Conservation (phyloP, 202 grass and related monocot species). For the Alloteropsis angusta region DNA sequence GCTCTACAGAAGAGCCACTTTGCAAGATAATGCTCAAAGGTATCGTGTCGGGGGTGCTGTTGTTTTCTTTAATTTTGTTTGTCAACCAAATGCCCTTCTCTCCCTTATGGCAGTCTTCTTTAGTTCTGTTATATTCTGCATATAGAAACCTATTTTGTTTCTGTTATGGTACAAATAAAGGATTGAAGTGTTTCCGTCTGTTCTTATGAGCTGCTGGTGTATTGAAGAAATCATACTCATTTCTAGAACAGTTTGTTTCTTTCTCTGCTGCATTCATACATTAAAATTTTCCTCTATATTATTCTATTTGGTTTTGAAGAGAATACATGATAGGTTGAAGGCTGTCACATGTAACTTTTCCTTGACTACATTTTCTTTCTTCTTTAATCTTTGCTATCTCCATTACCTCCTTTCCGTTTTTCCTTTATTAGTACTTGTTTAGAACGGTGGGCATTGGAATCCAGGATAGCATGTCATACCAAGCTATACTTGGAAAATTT, state of each 20-base stretch:
- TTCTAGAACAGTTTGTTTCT: neutral
- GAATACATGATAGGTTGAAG: neutral
- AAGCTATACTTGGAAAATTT: slow-evolving; percentile 5
- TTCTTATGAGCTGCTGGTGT: slow-evolving; percentile 4
- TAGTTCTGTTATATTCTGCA: neutral
- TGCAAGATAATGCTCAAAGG: slow-evolving; percentile 99
- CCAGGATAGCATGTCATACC: neutral
- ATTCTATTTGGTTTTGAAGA: neutral
- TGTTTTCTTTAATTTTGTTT: neutral
- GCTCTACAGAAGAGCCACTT: slow-evolving; percentile 84
- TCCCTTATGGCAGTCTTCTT: neutral
- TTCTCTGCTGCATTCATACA: neutral
- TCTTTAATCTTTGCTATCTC: neutral
- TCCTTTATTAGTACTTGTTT: neutral
- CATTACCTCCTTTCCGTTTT: neutral
- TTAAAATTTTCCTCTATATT: neutral
- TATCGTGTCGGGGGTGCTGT: neutral
- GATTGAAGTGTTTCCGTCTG: neutral
- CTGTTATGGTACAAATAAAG: neutral
- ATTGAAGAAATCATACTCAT: neutral
- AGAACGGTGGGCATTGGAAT: neutral
- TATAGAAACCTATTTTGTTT: neutral
- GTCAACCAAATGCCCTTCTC: neutral
- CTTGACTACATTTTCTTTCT: slow-evolving; percentile 4
- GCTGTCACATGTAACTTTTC: neutral